These are phyloP conservation scores for Neurospora pannonica DNA, from an alignment of 495 filamentous ascomycete species.

Conservation along the genomic window DNA sequence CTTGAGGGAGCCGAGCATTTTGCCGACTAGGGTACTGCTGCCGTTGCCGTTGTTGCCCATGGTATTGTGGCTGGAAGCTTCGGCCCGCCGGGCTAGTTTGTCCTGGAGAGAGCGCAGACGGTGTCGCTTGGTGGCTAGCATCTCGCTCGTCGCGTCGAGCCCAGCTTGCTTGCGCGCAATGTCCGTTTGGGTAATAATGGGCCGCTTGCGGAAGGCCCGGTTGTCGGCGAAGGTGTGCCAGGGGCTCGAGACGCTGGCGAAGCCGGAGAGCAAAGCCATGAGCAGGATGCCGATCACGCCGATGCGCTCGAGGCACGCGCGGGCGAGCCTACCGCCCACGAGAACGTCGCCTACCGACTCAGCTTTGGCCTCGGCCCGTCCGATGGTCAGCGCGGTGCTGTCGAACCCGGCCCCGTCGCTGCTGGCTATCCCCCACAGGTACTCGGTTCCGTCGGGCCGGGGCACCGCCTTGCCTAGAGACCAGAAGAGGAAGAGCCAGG, in stretches of 20 bases:
- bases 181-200: conserved; percentile 57
- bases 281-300: conserved; percentile 72
- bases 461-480: conserved; percentile 57
- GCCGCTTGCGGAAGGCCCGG: conserved; percentile 28
- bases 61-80: conserved; percentile 1
- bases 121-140: conserved; percentile 59
- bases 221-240: conserved; percentile 70
- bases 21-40: conserved; percentile 51
- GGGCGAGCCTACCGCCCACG: conserved; percentile 43
- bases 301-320: conserved; percentile 68
- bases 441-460: neutral
- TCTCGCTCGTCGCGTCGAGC: conserved; percentile 62
- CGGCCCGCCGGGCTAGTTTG: conserved; percentile 41
- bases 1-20: conserved; percentile 47
- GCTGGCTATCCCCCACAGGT: neutral
- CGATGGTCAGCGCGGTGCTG: conserved; percentile 18
- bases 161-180: conserved; percentile 64
- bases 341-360: neutral
- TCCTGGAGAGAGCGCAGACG: conserved; percentile 56
- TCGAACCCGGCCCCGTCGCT: conserved; percentile 8
- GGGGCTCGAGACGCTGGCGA: conserved; percentile 68
- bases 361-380: conserved; percentile 15
- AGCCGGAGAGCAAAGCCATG: conserved; percentile 75
- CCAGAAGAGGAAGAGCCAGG: conserved; percentile 67
- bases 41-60: conserved; percentile 33